A percentile compares a stretch with the other conserved stretches of the same genome.
Conservation (phyloP, 2,329 filamentous ascomycete species). For the Ceratocystis huliohia region DNA sequence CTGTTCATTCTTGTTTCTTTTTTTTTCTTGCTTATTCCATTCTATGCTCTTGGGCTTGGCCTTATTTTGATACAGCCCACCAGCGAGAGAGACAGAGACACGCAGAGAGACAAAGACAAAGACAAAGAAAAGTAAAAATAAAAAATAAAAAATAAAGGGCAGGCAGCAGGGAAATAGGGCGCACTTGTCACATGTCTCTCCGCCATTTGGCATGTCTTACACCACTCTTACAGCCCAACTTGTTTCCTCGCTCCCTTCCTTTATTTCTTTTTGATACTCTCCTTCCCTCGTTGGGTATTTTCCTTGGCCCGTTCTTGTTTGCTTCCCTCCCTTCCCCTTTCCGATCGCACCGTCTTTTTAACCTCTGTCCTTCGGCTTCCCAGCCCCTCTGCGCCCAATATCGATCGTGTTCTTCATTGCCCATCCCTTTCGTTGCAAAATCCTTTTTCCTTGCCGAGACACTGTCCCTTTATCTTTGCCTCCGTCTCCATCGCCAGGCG, state of each 20-base stretch:
- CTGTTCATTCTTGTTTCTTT: too few species aligned
- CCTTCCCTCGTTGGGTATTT: not conserved
- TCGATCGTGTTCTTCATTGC: not conserved
- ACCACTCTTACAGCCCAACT: not conserved
- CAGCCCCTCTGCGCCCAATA: not conserved
- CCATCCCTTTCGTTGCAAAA: not conserved
- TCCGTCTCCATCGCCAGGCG: too few species aligned
- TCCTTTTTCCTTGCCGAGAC: not conserved
- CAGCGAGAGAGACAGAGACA: not conserved
- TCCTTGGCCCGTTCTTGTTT: not conserved
- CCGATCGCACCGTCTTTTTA: not conserved
- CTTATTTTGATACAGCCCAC: not conserved
- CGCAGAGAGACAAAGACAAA: not conserved
- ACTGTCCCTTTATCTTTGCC: not conserved
- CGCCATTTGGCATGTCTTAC: conserved; percentile 4
- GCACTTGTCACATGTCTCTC: not conserved
- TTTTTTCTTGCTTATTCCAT: too few species aligned
- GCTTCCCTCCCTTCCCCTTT: not conserved
- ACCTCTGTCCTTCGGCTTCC: not conserved
- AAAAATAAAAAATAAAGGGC: not conserved
- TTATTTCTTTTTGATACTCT: not conserved
- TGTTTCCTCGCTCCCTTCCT: not conserved
- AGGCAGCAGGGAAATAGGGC: not conserved
- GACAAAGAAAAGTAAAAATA: not conserved
- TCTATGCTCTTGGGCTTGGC: too few species aligned